Evolutionary conservation across 148 eudicot genomes (phyloP).

Genomic region (Amaranthus hypochondriacus): DNA sequence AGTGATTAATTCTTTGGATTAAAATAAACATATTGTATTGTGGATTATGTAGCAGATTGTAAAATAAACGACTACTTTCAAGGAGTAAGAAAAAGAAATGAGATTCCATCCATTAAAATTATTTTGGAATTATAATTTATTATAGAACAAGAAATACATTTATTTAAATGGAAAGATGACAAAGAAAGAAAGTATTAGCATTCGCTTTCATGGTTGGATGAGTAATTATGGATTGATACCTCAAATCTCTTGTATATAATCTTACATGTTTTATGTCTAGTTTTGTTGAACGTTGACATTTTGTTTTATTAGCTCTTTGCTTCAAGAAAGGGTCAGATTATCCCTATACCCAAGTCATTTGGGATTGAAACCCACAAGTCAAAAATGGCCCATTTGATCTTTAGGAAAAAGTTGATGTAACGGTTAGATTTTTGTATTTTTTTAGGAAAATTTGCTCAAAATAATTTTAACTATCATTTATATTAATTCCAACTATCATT

Average conservation of each 20-base stretch:
- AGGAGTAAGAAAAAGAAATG: slow-evolving; percentile 2
- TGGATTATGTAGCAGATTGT: slow-evolving; percentile 9
- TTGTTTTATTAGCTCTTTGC: slow-evolving; percentile 11
- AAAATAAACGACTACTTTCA: neutral
- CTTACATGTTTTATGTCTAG: neutral
- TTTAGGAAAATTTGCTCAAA: no score
- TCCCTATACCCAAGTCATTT: neutral
- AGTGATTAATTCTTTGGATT: slow-evolving; percentile 20
- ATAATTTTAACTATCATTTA: no score
- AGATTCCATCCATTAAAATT: neutral
- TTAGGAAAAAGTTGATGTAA: no score
- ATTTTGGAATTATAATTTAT: neutral
- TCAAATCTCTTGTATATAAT: neutral
- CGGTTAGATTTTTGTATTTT: no score
- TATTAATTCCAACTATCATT: no score
- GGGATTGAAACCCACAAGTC: slow-evolving; percentile 8
- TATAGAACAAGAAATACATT: neutral
- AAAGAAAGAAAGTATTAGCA: neutral
- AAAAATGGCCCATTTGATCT: slow-evolving; percentile 16
- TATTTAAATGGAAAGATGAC: neutral
- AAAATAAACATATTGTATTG: slow-evolving; percentile 10
- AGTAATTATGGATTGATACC: neutral
- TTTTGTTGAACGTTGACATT: neutral
- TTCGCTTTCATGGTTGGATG: neutral
- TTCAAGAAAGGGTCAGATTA: slow-evolving; percentile 19